Evolutionary conservation across 192 early-diverging fungal genomes (phyloP).

Genomic region (Diversispora epigaea): DNA sequence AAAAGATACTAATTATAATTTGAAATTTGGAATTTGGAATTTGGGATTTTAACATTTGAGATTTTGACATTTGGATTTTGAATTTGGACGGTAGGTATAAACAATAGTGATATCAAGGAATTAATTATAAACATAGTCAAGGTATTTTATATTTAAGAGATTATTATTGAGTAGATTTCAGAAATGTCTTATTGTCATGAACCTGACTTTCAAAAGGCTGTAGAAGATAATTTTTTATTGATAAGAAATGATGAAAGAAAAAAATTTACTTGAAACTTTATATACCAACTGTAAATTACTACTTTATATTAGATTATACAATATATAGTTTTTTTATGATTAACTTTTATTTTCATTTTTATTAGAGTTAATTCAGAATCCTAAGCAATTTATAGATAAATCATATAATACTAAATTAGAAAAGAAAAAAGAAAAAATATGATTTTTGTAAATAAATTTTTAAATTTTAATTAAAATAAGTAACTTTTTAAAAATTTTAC

Average conservation of each 20-base stretch:
- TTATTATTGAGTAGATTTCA: constrained; percentile 25
- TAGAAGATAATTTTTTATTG: constrained; percentile 17
- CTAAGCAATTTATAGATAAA: no score
- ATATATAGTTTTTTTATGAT: constrained; percentile 22
- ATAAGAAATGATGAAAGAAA: constrained; percentile 21
- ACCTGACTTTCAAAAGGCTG: constrained; percentile 13
- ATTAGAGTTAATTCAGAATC: no score
- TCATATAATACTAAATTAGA: no score
- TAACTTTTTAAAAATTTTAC: no score
- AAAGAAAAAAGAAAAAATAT: no score
- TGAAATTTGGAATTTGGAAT: no score
- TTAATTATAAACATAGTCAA: constrained; percentile 14
- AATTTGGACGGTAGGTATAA: no score
- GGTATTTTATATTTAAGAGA: constrained; percentile 15
- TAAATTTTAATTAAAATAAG: no score
- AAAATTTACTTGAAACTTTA: constrained; percentile 19
- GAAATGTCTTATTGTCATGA: constrained; percentile 15
- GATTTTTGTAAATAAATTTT: no score
- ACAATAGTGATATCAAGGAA: constrained; percentile 17
- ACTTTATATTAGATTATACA: constrained; percentile 21
- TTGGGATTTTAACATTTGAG: no score
- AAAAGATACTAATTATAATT: no score
- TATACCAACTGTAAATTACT: constrained; percentile 26
- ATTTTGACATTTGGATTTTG: no score
- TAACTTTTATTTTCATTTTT: constrained; percentile 21